Conservation (phyloP, 352 stramenopile species). For the Globisporangium nodosum region DNA sequence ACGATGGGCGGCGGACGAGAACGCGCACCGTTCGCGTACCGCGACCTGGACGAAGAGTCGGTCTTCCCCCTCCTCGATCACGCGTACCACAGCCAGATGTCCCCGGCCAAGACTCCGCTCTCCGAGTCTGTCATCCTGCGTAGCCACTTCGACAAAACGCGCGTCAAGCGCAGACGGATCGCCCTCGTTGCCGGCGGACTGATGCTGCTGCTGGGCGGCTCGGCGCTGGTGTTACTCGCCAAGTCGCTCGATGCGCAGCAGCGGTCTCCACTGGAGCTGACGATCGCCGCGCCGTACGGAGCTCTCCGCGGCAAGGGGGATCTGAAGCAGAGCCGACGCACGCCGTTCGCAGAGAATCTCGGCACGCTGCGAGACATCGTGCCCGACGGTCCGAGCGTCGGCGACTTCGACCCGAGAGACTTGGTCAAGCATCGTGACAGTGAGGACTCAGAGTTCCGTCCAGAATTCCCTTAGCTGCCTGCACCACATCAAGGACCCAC, state of each 20-base stretch:
- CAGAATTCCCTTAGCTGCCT: neutral
- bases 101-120: slow-evolving; percentile 3
- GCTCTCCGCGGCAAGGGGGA: slow-evolving; percentile 11
- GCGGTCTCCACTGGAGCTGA: slow-evolving; percentile 8
- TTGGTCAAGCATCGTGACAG: neutral
- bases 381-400: neutral
- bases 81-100: slow-evolving; percentile 14
- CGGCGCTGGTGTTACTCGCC: neutral
- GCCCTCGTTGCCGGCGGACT: neutral
- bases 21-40: slow-evolving; percentile 12
- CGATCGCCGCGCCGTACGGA: slow-evolving; percentile 11
- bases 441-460: neutral
- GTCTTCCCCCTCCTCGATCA: slow-evolving; percentile 9
- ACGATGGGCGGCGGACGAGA: slow-evolving; percentile 5
- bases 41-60: slow-evolving; percentile 13
- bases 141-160: slow-evolving; percentile 10
- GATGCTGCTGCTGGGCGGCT: slow-evolving; percentile 5
- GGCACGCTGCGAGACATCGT: neutral
- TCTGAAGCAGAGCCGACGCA: slow-evolving; percentile 8
- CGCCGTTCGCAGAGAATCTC: slow-evolving; percentile 1
- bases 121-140: slow-evolving; percentile 14
- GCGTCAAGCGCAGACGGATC: slow-evolving; percentile 1
- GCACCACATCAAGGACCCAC: neutral
- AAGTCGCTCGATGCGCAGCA: slow-evolving; percentile 4
- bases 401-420: slow-evolving; percentile 10